These are phyloP conservation scores for Chaetothyriales sp. DNA, from an alignment of 2,329 filamentous ascomycete species.

Conservation along the genomic window DNA sequence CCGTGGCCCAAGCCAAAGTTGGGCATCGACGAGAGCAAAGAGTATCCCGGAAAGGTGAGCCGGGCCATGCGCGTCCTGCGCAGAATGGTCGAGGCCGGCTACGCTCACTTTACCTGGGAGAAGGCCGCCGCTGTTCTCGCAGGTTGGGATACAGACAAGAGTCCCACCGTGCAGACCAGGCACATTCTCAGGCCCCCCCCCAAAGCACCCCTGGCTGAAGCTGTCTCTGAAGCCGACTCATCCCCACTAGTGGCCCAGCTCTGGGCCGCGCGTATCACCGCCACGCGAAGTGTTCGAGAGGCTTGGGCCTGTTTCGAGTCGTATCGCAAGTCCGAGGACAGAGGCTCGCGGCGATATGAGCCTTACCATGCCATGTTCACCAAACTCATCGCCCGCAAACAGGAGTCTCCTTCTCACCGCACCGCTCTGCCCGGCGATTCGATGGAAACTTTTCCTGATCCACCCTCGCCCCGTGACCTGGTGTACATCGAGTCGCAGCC, in stretches of 20 bases:
- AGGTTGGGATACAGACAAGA: conserved; percentile 50
- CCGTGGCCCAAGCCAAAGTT: conserved; percentile 51
- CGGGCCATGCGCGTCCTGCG: conserved; percentile 42
- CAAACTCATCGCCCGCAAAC: conserved; percentile 34
- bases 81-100: conserved; percentile 48
- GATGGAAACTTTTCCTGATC: conserved; percentile 41
- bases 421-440: conserved; percentile 40
- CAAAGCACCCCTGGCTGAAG: neutral
- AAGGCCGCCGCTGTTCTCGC: conserved; percentile 39
- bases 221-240: neutral
- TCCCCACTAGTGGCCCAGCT: conserved; percentile 17
- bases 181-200: conserved; percentile 24
- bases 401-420: conserved; percentile 19
- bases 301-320: conserved; percentile 52
- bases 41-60: conserved; percentile 42
- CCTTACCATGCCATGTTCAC: conserved; percentile 43
- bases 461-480: conserved; percentile 42
- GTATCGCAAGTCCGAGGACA: conserved; percentile 29
- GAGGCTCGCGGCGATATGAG: conserved; percentile 19
- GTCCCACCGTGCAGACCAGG: conserved; percentile 49
- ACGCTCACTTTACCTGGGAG: conserved; percentile 39
- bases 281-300: conserved; percentile 48
- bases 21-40: conserved; percentile 46
- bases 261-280: conserved; percentile 45
- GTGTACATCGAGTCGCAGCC: conserved; percentile 43